Conservation (phyloP, 2,329 filamentous ascomycete species). For the Exophiala viscosa region DNA sequence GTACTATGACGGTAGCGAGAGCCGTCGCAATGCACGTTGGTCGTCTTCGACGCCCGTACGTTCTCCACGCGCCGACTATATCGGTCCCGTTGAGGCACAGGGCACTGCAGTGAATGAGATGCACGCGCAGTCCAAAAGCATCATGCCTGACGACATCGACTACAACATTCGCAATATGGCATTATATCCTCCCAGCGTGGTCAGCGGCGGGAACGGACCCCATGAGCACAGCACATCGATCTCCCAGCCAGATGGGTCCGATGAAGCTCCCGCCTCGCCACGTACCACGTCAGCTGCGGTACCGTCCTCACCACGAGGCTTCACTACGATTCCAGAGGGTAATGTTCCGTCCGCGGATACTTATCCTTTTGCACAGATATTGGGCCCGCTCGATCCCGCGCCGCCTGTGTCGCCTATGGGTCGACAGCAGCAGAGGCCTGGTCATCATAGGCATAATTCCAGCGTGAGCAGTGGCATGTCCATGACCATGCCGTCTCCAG, state of each 20-base stretch:
- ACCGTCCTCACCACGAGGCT: too few relatives aligned
- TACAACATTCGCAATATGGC: constrained; percentile 9
- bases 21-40: constrained; percentile 2
- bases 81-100: constrained; percentile 4
- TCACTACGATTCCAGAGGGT: too few relatives aligned
- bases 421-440: neutral
- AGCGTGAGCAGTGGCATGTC: constrained; percentile 1
- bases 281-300: too few relatives aligned
- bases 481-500: neutral
- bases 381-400: neutral
- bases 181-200: constrained; percentile 11
- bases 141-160: constrained; percentile 5
- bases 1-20: neutral
- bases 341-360: too few relatives aligned
- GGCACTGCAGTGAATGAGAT: constrained; percentile 8
- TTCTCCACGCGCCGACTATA: constrained; percentile 5
- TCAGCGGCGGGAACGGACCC: neutral
- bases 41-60: constrained; percentile 7
- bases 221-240: too few relatives aligned
- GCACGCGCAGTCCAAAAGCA: neutral
- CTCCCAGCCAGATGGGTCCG: too few relatives aligned
- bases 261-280: too few relatives aligned
- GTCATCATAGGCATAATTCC: neutral
- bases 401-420: neutral
- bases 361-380: too few relatives aligned